Conservation (phyloP, 2,329 filamentous ascomycete genomes). For the Ascochyta rabiei region DNA sequence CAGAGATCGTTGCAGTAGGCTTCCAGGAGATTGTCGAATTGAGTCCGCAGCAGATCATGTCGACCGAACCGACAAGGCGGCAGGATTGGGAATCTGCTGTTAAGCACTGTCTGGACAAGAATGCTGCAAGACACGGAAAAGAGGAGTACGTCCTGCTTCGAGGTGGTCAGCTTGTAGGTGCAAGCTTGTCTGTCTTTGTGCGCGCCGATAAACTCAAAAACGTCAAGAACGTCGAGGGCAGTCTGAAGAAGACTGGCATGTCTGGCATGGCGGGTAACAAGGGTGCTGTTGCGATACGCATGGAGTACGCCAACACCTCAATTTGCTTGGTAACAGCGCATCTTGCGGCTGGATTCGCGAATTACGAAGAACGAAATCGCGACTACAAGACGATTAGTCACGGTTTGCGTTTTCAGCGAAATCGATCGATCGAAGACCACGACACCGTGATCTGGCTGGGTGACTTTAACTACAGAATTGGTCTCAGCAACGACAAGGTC, state of each 20-base stretch:
- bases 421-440: constrained; percentile 89
- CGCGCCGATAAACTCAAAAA: constrained; percentile 75
- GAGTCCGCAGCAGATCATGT: constrained; percentile 98
- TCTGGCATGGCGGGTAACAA: constrained; percentile 98
- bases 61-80: constrained; percentile 86
- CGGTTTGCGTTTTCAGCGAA: constrained; percentile 88
- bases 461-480: constrained; percentile 98
- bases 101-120: constrained; percentile 74
- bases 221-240: constrained; percentile 97
- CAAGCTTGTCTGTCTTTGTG: constrained; percentile 90
- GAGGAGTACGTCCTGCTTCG: constrained; percentile 88
- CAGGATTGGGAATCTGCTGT: constrained; percentile 87
- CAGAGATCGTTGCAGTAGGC: constrained; percentile 86
- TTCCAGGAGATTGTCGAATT: constrained; percentile 99
- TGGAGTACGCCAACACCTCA: constrained; percentile 91
- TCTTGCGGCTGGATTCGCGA: constrained; percentile 92
- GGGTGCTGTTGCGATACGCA: constrained; percentile 92
- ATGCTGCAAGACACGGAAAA: constrained; percentile 67
- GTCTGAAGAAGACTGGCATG: constrained; percentile 92
- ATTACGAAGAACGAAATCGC: constrained; percentile 93
- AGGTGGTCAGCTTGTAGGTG: constrained; percentile 92
- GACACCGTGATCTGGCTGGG: constrained; percentile 89
- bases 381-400: constrained; percentile 90
- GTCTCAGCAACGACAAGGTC: constrained; percentile 77
- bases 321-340: constrained; percentile 97